Evolutionary conservation across 192 early-diverging fungal species (phyloP).

Genomic region (Haplosporangium gracile): DNA sequence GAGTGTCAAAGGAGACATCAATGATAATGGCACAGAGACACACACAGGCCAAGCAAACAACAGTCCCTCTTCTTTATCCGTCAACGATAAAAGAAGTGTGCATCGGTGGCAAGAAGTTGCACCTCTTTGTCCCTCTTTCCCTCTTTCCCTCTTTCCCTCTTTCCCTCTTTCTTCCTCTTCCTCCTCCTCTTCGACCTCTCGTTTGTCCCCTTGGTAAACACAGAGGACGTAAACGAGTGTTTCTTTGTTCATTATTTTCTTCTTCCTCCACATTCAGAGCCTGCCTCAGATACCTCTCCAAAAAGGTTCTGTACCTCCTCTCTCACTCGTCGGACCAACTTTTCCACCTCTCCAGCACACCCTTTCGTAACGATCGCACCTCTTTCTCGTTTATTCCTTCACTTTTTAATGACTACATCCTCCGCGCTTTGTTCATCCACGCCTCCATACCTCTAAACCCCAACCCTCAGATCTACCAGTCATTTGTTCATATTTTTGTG

Average conservation of each 20-base stretch:
- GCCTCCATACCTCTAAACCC: neutral
- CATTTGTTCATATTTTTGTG: neutral
- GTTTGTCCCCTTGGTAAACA: neutral
- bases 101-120: neutral
- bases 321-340: neutral
- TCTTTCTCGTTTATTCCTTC: neutral
- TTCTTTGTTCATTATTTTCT: neutral
- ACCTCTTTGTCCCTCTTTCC: neutral
- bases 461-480: neutral
- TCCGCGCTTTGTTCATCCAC: neutral
- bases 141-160: neutral
- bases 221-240: neutral
- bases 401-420: slow-evolving; percentile 1
- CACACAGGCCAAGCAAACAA: neutral
- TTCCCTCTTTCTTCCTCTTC: neutral
- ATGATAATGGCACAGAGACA: neutral
- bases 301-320: neutral
- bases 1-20: neutral
- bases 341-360: neutral
- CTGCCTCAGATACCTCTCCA: neutral
- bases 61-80: neutral
- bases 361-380: slow-evolving; percentile 6
- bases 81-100: slow-evolving; percentile 2
- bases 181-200: slow-evolving; percentile 1
- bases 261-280: too few species aligned